phyloP scores from a whole-genome alignment of 768 basidiomycete genomes.

The Pisolithus tinctorius region DNA sequence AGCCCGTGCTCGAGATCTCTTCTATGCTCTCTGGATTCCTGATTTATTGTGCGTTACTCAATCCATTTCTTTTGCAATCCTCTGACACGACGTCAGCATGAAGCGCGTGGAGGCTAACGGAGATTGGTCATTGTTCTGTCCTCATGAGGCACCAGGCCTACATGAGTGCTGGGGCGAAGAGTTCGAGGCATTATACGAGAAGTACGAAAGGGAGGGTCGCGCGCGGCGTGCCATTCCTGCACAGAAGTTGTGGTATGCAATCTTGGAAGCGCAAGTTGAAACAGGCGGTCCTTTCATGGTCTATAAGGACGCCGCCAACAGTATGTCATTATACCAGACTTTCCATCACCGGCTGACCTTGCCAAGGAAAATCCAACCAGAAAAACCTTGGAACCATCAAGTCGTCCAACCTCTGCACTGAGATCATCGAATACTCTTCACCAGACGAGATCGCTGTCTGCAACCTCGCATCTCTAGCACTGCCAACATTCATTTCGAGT shows the following conservation, averaged over 20 bases:
- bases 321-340: conserved; percentile 32
- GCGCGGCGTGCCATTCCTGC: conserved; percentile 81
- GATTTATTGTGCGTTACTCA: conserved; percentile 76
- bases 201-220: conserved; percentile 87
- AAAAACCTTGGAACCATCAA: conserved; percentile 98
- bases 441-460: conserved; percentile 98
- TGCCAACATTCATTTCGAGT: conserved; percentile 83
- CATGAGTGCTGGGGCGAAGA: conserved; percentile 85
- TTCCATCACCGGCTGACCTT: background rate
- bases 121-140: conserved; percentile 97
- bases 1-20: conserved; percentile 90
- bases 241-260: conserved; percentile 98
- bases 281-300: conserved; percentile 99
- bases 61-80: background rate
- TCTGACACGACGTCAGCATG: conserved; percentile 54
- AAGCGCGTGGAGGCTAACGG: conserved; percentile 86
- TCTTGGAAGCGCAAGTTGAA: conserved; percentile 95
- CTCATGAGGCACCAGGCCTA: conserved; percentile 89
- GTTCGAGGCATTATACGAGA: conserved; percentile 80
- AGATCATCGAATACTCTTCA: conserved; percentile 97
- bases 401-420: conserved; percentile 97
- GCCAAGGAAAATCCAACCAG: conserved; percentile 93
- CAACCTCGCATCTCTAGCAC: conserved; percentile 94
- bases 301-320: conserved; percentile 94
- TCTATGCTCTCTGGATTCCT: conserved; percentile 97